Base-by-base conservation (phyloP, 768 basidiomycete genomes). In the Asterophora parasitica region DNA sequence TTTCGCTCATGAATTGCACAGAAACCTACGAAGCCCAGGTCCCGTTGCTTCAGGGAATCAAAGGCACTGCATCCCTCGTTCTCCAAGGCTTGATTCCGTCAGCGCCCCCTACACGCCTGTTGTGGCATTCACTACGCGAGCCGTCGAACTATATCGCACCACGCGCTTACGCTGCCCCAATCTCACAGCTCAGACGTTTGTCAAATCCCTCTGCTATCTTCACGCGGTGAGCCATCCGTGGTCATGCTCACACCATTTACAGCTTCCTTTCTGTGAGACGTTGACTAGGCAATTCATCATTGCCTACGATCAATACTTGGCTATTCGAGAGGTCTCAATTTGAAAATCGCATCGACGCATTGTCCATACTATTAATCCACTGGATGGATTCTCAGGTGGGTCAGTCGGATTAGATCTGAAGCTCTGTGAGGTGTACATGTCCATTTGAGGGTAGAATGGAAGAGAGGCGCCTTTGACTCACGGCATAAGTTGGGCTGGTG, bases 201-300 rank as follows among this genome's bases (percentile, higher is more conserved):
- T 59, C n/a, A 65, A 64, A 33, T 46, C 42, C 1, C 43, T 70
- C 0, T 65, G 61, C 23, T 58, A 68, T 42, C 17, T 66, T n/a
- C 62, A 70, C 16, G 32, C 51, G 4, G 44, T 56, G 0, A 9
- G 9, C 2, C 37, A 40, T 15, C 17, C 31, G 0, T 40, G 15
- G 19, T 34, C 11, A 41, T 9, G 8, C 30, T 57, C 61, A 0
- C 62, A 53, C 42, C 27, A 50, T 10, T 42, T 39, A 1, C 50
- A 57, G 36, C 39, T 62, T 3, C 34, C 6, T 23, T 23, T 23
- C 23, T 23, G 23, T 6, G 6, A 23, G 6, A 23, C 23, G 23
- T 23, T 23, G 23, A 23, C 44, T n/a, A 17, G 49, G 8, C 57
- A 63, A 46, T 64, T 65, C 44, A 48, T 52, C 2, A 58, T 60